Evolutionary conservation across 2,329 filamentous ascomycete species (phyloP).

Genomic region (Sordariomycetes sp.): DNA sequence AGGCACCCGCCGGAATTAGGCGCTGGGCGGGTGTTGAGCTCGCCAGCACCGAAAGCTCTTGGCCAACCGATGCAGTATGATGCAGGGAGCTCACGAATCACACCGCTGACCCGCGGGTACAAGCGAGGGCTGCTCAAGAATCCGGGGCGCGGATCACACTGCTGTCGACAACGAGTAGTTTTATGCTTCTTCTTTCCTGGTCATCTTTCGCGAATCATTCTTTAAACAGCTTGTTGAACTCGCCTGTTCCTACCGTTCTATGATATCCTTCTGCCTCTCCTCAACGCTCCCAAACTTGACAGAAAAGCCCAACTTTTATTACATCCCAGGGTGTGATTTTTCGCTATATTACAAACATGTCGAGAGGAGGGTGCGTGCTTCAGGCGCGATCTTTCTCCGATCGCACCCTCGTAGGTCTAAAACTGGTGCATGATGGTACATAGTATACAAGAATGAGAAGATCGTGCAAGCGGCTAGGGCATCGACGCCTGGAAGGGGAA

Average conservation of each 20-base stretch:
- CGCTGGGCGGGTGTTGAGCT: slow-evolving; percentile 1
- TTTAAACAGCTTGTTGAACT: not conserved
- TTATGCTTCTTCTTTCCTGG: not conserved
- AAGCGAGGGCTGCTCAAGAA: not conserved
- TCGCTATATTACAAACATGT: not conserved
- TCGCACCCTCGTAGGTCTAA: not conserved
- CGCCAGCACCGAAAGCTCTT: not conserved
- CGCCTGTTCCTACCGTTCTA: not conserved
- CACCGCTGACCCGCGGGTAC: not conserved
- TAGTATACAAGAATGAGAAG: slow-evolving; percentile 1
- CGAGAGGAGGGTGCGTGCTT: slow-evolving; percentile 1
- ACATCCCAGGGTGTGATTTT: not conserved
- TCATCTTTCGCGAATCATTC: not conserved
- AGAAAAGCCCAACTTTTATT: not conserved
- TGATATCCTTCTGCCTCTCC: not conserved
- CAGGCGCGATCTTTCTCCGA: not conserved
- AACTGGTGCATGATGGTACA: not conserved
- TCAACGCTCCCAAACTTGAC: not conserved
- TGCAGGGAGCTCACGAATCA: not conserved
- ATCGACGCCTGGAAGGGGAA: not conserved
- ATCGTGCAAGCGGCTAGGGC: not conserved
- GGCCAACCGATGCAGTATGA: slow-evolving; percentile 1
- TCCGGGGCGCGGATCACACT: slow-evolving; percentile 1
- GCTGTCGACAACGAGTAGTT: not conserved
- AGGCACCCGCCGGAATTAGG: slow-evolving; percentile 4